These are phyloP conservation scores for Metarhizium robertsii DNA, from an alignment of 2,329 filamentous ascomycete genomes.

Conservation along the genomic window DNA sequence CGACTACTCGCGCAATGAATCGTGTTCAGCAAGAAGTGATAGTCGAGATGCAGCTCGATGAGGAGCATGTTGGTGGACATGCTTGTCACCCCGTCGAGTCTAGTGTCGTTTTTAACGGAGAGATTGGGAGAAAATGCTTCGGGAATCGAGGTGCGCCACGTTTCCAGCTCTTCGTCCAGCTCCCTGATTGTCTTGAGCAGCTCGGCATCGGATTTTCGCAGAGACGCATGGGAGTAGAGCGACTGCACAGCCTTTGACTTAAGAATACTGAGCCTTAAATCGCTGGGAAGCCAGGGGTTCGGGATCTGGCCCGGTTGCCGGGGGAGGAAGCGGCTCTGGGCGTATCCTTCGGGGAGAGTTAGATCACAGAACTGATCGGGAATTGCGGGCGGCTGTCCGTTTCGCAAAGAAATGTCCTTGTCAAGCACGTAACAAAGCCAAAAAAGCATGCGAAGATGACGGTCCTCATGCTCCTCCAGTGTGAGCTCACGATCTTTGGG, in stretches of 20 bases:
- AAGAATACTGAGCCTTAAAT: too few species aligned
- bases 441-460: too few species aligned
- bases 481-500: neutral
- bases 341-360: slow-evolving; percentile 31
- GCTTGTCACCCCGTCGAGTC: slow-evolving; percentile 16
- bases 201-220: slow-evolving; percentile 43
- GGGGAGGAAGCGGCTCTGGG: slow-evolving; percentile 12
- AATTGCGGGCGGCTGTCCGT: slow-evolving; percentile 18
- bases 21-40: slow-evolving; percentile 43
- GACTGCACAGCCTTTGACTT: too few species aligned
- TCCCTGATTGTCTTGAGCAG: slow-evolving; percentile 44
- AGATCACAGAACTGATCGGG: slow-evolving; percentile 43
- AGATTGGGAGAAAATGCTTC: slow-evolving; percentile 35
- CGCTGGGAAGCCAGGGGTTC: too few species aligned
- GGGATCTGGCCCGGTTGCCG: neutral
- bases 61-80: slow-evolving; percentile 33
- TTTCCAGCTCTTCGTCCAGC: slow-evolving; percentile 38
- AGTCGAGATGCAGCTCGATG: slow-evolving; percentile 42
- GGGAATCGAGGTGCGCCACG: slow-evolving; percentile 42
- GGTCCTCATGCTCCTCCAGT: too few species aligned
- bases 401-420: too few species aligned
- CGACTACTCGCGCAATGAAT: slow-evolving; percentile 47
- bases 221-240: slow-evolving; percentile 39
- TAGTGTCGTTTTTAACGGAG: slow-evolving; percentile 23
- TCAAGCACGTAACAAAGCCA: too few species aligned